Evolutionary conservation across 169 alveolate species (phyloP), one percentile per base, ranked within the genome.

Genomic region (Eimeria falciformis): DNA sequence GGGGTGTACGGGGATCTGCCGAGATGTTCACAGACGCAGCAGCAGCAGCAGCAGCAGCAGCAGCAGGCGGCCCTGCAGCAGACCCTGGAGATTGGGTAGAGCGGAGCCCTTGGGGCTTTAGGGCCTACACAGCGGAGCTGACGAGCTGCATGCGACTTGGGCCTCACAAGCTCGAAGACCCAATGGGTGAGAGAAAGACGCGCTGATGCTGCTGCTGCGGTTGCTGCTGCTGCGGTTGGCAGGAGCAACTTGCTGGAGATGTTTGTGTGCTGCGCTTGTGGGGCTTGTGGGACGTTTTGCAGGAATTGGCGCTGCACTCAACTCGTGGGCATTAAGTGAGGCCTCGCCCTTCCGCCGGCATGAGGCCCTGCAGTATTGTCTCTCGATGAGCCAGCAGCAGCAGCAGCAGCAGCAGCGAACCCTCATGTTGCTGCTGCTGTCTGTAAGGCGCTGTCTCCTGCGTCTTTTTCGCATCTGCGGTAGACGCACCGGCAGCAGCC

Each of bases 11-110:
- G 27, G 18, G 50, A 33, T 7, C 53, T 58, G n/a, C 40, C 11
- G 21, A n/a, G 62, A 17, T 37, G 14, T n/a, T 47, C 45, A 23
- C 87, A 2, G 66, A 25, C 18, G 47, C 47, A 45, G 87, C 50
- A n/a, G 87, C 69, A 45, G 87, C 87, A 9, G 87, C 87, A n/a
- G 69, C 87, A 78, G 29, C 87, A 3, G 87, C 87, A 46, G 87
- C 87, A 46, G 87, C 69, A 45, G 43, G n/a, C 9, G 17, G 62
- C n/a, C n/a, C 71, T 11, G 87, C 87, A 21, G 87, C 66, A n/a
- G 69, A 47, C 9, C 71, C 87, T 18, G 62, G 46, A 18, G 68
- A n/a, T 11, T 33, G 33, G 29, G 87, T 46, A n/a, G 87, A 29
- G 27, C 25, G n/a, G 43, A 43, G 43, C 37, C n/a, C 62, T 46